Conservation (phyloP, 148 eudicot genomes). For the Chenopodium berlandieri region DNA sequence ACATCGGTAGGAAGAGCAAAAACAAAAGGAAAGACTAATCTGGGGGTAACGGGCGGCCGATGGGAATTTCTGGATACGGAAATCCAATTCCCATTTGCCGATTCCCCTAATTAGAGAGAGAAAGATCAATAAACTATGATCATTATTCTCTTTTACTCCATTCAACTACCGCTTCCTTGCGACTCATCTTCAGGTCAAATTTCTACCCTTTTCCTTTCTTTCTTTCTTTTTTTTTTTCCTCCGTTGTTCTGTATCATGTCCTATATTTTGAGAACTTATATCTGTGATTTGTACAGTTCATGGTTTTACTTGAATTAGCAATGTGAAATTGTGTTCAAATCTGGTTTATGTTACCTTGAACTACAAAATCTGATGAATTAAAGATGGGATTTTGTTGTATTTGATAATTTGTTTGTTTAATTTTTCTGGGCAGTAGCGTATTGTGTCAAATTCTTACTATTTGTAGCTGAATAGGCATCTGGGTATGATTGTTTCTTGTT, state of each 20-base stretch:
- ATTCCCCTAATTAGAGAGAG: not conserved
- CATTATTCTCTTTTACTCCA: not conserved
- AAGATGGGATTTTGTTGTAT: not conserved
- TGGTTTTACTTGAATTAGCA: not conserved
- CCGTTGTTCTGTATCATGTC: not conserved
- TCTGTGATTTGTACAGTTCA: not conserved
- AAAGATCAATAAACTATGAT: not conserved
- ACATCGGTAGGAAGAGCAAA: not conserved
- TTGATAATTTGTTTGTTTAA: not conserved
- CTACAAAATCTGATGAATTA: not conserved
- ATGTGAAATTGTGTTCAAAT: not conserved
- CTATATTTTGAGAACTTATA: not conserved
- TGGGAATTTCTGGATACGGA: not conserved
- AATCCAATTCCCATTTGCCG: not conserved
- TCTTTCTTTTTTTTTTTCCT: not conserved
- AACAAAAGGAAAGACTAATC: not conserved
- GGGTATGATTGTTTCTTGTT: not conserved
- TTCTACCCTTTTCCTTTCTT: not conserved
- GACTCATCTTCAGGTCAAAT: slow-evolving; percentile 11
- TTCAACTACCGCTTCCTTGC: slow-evolving; percentile 3
- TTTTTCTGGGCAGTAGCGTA: not conserved
- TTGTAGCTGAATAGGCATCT: not conserved
- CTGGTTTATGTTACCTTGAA: not conserved
- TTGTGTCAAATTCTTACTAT: not conserved
- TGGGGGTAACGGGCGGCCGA: not conserved